These are phyloP conservation scores for Deuterostichococcus epilithicus DNA, from an alignment of 139 green algal species.

Conservation along the genomic window DNA sequence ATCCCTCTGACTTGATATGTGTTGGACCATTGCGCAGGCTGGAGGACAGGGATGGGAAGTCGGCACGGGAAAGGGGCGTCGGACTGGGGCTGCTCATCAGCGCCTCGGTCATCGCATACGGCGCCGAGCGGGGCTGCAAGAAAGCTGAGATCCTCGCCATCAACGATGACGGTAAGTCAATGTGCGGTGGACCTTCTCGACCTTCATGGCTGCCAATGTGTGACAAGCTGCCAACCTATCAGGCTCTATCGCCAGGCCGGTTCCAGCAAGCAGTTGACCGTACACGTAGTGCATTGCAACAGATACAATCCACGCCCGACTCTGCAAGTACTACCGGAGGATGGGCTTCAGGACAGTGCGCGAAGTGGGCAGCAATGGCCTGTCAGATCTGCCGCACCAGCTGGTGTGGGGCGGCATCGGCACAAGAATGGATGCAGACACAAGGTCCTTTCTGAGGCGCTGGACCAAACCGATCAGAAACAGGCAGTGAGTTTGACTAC, in stretches of 20 bases:
- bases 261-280: too few relatives aligned
- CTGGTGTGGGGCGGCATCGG: constrained; percentile 80
- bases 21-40: neutral
- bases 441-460: constrained; percentile 38
- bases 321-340: constrained; percentile 60
- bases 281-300: too few relatives aligned
- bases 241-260: too few relatives aligned
- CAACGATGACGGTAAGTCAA: constrained; percentile 63
- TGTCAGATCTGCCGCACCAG: constrained; percentile 46
- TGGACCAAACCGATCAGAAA: constrained; percentile 50
- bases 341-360: constrained; percentile 53
- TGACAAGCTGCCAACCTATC: too few relatives aligned
- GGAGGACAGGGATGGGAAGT: neutral
- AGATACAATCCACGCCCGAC: constrained; percentile 43
- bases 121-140: constrained; percentile 31
- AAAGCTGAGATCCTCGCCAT: constrained; percentile 82
- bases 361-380: constrained; percentile 39
- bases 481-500: too few relatives aligned
- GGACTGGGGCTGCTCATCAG: constrained; percentile 70
- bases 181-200: too few relatives aligned
- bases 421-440: constrained; percentile 74
- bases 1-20: neutral
- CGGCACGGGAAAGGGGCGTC: constrained; percentile 4
- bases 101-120: constrained; percentile 49
- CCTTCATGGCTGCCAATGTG: too few relatives aligned